phyloP scores from a whole-genome alignment of 371 early-diverging fungal genomes.

The Nosema granulosis region DNA sequence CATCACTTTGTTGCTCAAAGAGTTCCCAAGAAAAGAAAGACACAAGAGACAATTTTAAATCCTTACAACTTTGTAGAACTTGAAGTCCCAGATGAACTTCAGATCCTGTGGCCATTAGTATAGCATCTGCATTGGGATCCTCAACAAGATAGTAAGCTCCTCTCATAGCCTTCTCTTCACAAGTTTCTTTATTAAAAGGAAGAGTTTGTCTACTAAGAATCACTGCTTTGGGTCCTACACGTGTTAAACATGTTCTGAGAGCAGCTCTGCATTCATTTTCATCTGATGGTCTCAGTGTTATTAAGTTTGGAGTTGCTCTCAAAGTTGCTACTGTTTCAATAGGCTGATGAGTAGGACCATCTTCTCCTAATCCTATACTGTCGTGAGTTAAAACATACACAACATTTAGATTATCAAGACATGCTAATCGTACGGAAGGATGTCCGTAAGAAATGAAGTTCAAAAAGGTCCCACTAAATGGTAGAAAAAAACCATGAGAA shows the following conservation, averaged over 20 bases:
- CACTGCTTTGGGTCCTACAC: conserved; percentile 76
- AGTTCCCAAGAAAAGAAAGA: conserved; percentile 88
- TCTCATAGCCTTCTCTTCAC: conserved; percentile 69
- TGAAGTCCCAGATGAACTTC: conserved; percentile 83
- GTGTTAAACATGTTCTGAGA: conserved; percentile 57
- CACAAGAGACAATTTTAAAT: conserved; percentile 73
- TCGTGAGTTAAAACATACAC: conserved; percentile 97
- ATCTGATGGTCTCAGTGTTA: conserved; percentile 84
- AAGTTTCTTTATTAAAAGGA: conserved; percentile 77
- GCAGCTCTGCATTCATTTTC: conserved; percentile 75
- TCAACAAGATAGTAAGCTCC: conserved; percentile 67
- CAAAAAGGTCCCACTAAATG: conserved; percentile 87
- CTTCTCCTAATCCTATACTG: conserved; percentile 91
- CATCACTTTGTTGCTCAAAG: conserved; percentile 80
- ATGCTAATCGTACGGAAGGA: conserved; percentile 83
- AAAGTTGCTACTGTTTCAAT: conserved; percentile 87
- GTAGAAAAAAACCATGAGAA: conserved; percentile 77
- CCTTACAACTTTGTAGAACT: conserved; percentile 72
- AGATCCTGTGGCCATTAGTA: conserved; percentile 84
- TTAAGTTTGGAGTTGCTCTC: conserved; percentile 85
- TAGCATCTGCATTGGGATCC: conserved; percentile 73
- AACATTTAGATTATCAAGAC: conserved; percentile 77
- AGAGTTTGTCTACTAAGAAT: conserved; percentile 87
- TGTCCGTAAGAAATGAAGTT: conserved; percentile 80
- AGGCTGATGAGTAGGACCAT: conserved; percentile 98